A percentile compares a stretch with the other conserved stretches of the same genome.
phyloP scores from a whole-genome alignment of 192 early-diverging fungal genomes.

The Kappamyces sp. region DNA sequence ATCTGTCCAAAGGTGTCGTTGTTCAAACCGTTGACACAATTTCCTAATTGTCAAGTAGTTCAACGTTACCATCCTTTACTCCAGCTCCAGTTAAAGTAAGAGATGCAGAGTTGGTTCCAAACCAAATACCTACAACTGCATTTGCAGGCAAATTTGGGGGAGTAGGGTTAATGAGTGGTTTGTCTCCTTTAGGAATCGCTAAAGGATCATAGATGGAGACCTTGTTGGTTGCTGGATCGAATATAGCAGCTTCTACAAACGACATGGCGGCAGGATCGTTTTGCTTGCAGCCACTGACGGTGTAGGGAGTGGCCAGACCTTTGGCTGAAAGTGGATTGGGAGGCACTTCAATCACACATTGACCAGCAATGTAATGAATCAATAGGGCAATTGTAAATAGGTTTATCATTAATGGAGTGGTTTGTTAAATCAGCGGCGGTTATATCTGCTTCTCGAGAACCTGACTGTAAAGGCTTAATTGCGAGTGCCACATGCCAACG shows the following conservation, averaged over 20 bases:
- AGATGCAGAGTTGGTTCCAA: conserved; percentile 32
- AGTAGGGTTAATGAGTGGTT: conserved; percentile 22
- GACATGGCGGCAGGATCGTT: conserved; percentile 12
- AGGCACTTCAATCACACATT: conserved; percentile 17
- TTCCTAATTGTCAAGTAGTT: too few species aligned
- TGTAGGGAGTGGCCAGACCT: conserved; percentile 25
- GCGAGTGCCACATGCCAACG: too few species aligned
- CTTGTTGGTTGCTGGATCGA: conserved; percentile 25
- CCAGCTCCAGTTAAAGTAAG: conserved; percentile 25
- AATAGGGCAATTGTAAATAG: too few species aligned
- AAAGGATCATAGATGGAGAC: conserved; percentile 32
- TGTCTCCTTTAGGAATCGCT: conserved; percentile 28
- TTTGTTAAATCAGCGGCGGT: too few species aligned
- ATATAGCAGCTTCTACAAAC: conserved; percentile 31
- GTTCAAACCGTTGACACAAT: conserved; percentile 28
- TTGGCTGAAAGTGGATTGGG: conserved; percentile 23
- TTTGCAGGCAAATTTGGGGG: conserved; percentile 27
- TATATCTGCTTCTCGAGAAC: too few species aligned
- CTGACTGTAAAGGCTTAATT: too few species aligned
- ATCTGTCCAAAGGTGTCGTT: conserved; percentile 31
- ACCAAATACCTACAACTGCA: conserved; percentile 31
- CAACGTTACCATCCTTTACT: too few species aligned
- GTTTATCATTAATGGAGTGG: too few species aligned
- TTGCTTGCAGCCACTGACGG: conserved; percentile 29
- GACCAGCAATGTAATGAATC: too few species aligned